phyloP scores from a whole-genome alignment of 2,329 filamentous ascomycete genomes.

The Didymella keratinophila region DNA sequence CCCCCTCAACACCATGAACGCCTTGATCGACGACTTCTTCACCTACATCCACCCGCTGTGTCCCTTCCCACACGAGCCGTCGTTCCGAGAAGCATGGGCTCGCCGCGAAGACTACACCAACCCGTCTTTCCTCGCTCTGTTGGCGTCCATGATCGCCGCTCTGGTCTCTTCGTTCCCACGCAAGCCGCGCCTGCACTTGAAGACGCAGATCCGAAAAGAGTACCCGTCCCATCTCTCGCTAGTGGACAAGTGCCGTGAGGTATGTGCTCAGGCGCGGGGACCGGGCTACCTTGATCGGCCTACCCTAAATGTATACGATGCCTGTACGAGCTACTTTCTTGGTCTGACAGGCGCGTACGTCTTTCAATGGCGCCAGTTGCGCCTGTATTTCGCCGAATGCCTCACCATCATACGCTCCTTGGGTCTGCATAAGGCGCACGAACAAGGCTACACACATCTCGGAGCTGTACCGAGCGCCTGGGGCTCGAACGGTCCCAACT shows the following conservation, averaged over 20 bases:
- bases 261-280: constrained; percentile 73
- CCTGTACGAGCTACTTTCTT: constrained; percentile 79
- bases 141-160: constrained; percentile 76
- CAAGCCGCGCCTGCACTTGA: constrained; percentile 73
- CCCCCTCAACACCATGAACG: constrained; percentile 70
- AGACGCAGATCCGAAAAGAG: constrained; percentile 68
- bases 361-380: constrained; percentile 71
- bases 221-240: constrained; percentile 75
- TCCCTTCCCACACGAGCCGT: constrained; percentile 81
- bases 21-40: constrained; percentile 82
- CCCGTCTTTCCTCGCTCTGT: constrained; percentile 71
- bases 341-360: constrained; percentile 72
- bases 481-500: constrained; percentile 47
- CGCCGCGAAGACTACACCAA: constrained; percentile 71
- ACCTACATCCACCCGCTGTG: constrained; percentile 80
- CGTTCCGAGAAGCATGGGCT: constrained; percentile 74
- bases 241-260: constrained; percentile 73
- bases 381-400: constrained; percentile 76
- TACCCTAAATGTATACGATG: constrained; percentile 66
- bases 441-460: constrained; percentile 50
- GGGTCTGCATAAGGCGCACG: constrained; percentile 67
- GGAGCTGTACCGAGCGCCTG: constrained; percentile 46
- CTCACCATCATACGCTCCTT: constrained; percentile 73
- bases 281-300: constrained; percentile 63
- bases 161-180: constrained; percentile 80